A percentile compares a stretch with the other conserved stretches of the same genome.
phyloP scores from a whole-genome alignment of 768 basidiomycete genomes.

The Leccinum pellstonianum region DNA sequence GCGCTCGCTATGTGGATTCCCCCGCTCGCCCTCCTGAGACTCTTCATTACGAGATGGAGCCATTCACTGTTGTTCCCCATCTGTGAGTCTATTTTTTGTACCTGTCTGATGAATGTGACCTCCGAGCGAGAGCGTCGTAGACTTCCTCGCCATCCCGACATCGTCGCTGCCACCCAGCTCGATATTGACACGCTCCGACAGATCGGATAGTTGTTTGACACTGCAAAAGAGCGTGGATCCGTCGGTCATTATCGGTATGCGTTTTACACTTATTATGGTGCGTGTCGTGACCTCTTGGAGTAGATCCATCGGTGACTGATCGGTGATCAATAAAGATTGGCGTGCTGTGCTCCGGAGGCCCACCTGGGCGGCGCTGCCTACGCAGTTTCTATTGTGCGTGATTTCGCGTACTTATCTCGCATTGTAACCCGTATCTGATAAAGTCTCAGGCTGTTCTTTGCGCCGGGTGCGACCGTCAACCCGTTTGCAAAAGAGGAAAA shows the following conservation, averaged over 20 bases:
- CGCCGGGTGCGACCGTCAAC: constrained; percentile 34
- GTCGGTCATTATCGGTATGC: constrained; percentile 64
- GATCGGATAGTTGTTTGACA: constrained; percentile 85
- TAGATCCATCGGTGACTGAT: background rate
- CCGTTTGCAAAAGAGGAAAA: constrained; percentile 52
- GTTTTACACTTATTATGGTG: constrained; percentile 81
- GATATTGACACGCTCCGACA: constrained; percentile 58
- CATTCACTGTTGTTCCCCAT: constrained; percentile 92
- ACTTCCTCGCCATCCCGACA: constrained; percentile 75
- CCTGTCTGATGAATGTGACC: too few species aligned
- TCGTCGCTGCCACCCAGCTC: constrained; percentile 62
- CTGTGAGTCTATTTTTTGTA: constrained; percentile 48
- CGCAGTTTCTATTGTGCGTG: constrained; percentile 85
- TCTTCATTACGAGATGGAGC: constrained; percentile 75
- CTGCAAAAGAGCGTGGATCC: constrained; percentile 33
- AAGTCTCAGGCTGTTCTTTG: constrained; percentile 62
- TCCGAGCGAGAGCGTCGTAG: constrained; percentile 34
- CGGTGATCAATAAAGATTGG: constrained; percentile 35
- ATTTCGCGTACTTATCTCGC: constrained; percentile 1
- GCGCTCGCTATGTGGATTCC: constrained; percentile 76
- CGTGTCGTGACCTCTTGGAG: constrained; percentile 10
- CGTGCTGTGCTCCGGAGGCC: constrained; percentile 56
- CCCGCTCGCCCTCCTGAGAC: constrained; percentile 70
- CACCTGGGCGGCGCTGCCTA: constrained; percentile 83
- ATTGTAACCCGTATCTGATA: constrained; percentile 23